Base-by-base conservation (phyloP, 768 basidiomycete species). In the Lactarius quietus region DNA sequence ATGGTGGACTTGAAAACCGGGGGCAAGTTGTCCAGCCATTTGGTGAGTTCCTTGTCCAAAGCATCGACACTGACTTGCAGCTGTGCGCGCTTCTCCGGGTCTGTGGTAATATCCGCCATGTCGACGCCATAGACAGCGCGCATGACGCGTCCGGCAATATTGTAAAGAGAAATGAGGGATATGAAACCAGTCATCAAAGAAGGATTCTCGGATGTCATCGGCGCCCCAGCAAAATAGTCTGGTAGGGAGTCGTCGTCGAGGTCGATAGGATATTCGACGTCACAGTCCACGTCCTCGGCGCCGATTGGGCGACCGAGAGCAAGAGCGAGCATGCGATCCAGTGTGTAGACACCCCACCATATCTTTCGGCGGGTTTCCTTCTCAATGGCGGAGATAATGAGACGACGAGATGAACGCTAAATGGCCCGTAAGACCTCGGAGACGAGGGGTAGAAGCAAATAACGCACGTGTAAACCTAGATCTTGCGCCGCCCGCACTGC, bases 261-360 rank as follows among this genome's bases (percentile, higher is more conserved):
- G 63, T 90, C 87, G 41, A 88, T 82, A 6, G 94, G 94, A 59
- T 88, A 78, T 73, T 95, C 92, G 36, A 92, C 90, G 72, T 96
- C 94, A 71, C 93, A 94, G 74, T 96, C 94, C 14, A 86, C 80
- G 75, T 96, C 94, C 70, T 94, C 92, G 67, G 93, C 81, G 31
- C 92, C 94, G 62, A 95, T 83, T 3, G 94, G 94, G 12, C 94
- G 84, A 55, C 94, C 94, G 17, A 96, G 81, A 17, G 93, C 88
- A 59, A 95, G 85, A 28, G 94, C 94, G 23, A 96, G 87, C 91
- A 95, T 94, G 57, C 93, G 87, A 75, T 92, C 94, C 57, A 96
- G 80, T 29, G 87, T 87, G 72, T 96, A 96, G 31, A 95, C 91
- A 51, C 90, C 87, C 92, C 94, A 95, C 94, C 94, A 95, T 58